Evolutionary conservation across 2,329 filamentous ascomycete species (phyloP).

Genomic region (Pseudofabraea citricarpa): DNA sequence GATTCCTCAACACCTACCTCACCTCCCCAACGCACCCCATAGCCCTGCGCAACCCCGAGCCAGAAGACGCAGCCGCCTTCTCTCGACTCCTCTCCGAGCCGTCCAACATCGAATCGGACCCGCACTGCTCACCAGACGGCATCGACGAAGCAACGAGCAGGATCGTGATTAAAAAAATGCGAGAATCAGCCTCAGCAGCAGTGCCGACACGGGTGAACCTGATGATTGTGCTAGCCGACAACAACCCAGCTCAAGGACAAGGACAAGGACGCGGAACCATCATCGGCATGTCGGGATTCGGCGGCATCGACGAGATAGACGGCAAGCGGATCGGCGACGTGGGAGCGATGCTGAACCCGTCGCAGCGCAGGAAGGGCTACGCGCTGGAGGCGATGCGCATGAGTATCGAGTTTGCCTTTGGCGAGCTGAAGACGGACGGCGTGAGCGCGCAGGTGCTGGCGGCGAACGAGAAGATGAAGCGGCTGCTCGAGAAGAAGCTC

Average conservation of each 20-base stretch:
- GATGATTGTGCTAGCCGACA: not conserved
- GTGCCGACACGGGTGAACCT: constrained; percentile 2
- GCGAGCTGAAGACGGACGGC: not conserved
- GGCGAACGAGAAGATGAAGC: not conserved
- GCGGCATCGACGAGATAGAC: constrained; percentile 3
- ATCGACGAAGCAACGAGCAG: not conserved
- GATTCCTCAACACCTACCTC: not conserved
- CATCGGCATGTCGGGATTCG: constrained; percentile 2
- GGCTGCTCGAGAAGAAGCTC: constrained; percentile 1
- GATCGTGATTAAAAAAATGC: not conserved
- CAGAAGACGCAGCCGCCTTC: not conserved
- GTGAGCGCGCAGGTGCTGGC: not conserved
- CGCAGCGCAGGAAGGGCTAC: not conserved
- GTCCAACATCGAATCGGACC: not conserved
- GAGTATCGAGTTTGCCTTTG: constrained; percentile 4
- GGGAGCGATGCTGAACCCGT: not conserved
- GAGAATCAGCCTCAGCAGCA: not conserved
- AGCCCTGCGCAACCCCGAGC: not conserved
- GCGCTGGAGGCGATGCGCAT: constrained; percentile 2
- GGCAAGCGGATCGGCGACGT: constrained; percentile 2
- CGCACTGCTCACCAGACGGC: not conserved
- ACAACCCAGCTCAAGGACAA: not conserved
- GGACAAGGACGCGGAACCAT: not conserved
- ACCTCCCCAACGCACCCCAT: constrained; percentile 1
- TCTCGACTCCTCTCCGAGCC: constrained; percentile 2